These are phyloP conservation scores for Wilcoxina mikolae DNA, from an alignment of 495 filamentous ascomycete species.

Conservation along the genomic window DNA sequence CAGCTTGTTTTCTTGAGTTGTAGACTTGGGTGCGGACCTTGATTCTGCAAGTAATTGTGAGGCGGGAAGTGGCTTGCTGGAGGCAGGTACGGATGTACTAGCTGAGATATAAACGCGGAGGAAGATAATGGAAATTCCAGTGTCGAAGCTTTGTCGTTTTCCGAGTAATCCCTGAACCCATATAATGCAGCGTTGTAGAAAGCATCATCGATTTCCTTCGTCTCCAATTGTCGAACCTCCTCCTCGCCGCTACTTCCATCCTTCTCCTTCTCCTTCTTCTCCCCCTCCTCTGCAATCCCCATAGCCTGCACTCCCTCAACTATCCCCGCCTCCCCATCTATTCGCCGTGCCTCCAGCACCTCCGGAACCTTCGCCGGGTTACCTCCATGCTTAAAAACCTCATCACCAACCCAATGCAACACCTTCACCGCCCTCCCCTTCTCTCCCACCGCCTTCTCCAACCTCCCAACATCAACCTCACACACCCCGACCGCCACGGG, in stretches of 20 bases:
- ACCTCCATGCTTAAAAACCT: constrained; percentile 50
- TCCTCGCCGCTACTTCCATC: constrained; percentile 29
- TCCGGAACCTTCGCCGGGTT: constrained; percentile 40
- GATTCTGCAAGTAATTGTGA: constrained; percentile 24
- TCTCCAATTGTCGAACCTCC: constrained; percentile 31
- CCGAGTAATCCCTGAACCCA: constrained; percentile 40
- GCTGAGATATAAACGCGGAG: constrained; percentile 48
- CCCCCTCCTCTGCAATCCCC: constrained; percentile 34
- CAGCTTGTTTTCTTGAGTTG: constrained; percentile 63
- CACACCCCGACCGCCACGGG: constrained; percentile 52
- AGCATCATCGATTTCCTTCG: constrained; percentile 50
- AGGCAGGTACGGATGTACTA: constrained; percentile 55
- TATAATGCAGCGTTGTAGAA: constrained; percentile 57
- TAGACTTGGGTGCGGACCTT: constrained; percentile 41
- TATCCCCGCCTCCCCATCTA: constrained; percentile 21
- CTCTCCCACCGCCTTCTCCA: constrained; percentile 45
- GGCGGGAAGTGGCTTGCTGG: constrained; percentile 34
- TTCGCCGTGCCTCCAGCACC: constrained; percentile 36
- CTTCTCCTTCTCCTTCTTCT: constrained; percentile 33
- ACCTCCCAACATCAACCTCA: constrained; percentile 47
- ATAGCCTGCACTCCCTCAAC: constrained; percentile 9
- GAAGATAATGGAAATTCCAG: constrained; percentile 49
- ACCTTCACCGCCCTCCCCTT: constrained; percentile 55
- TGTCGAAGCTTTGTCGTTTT: constrained; percentile 42
- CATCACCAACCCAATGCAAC: constrained; percentile 61